Evolutionary conservation across 805 yeast genomes (phyloP), one percentile per base, ranked within the genome.

Genomic region (Kuraishia hungarica): DNA sequence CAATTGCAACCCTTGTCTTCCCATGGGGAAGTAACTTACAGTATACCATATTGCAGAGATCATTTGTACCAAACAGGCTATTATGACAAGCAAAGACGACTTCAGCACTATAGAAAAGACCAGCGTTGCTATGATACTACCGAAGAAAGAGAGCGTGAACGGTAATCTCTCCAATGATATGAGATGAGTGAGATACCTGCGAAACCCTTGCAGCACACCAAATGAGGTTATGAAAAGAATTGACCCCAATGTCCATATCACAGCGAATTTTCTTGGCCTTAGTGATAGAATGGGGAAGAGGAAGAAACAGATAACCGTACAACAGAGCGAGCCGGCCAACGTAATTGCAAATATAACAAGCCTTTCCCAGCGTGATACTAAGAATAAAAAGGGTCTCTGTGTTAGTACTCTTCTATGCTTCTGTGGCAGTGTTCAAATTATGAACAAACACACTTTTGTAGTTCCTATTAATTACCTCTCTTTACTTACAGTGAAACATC

Each of bases 21-120:
- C 97, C 70, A 89, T 84, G 15, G 98, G 98, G 76, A 93, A 91
- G 69, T 92, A 92, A 60, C 96, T 87, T 22, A 92, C 77, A 0
- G 90, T 83, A 66, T 92, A 92, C 75, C 89, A 89, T 6, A 89
- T 62, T 15, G 92, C 88, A 2, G 97, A 90, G 51, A 92, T 67
- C 17, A 89, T 69, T 67, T 92, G 97, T 3, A 87, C 64, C 1
- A 84, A 66, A 54, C 90, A 84, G 20, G 89, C 82, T 10, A 89
- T 63, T 1, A 92, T 71, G 0, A 97, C 88, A 50, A 89, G 70
- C 1, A 93, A 59, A 0, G 91, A 80, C 54, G 84, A 79, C 60
- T 81, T 84, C 62, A 81, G 66, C 26, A 83, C 72, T 5, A 89
- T 76, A 24, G 93, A 81, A 63, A 85, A 85, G 59, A 86, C 79